Conservation (phyloP, 2,329 filamentous ascomycete species). For the Colletotrichum acutatum region DNA sequence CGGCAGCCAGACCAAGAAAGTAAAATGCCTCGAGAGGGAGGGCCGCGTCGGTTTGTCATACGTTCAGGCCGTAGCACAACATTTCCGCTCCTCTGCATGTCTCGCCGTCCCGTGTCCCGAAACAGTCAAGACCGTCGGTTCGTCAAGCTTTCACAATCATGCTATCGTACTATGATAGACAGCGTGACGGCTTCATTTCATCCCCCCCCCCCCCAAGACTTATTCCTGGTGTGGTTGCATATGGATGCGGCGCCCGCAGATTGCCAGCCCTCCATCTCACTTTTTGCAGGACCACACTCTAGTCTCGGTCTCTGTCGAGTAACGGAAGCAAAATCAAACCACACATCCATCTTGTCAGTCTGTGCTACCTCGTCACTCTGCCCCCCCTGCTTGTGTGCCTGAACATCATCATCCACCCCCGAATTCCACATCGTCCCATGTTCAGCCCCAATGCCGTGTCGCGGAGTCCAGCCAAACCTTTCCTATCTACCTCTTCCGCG, state of each 20-base stretch:
- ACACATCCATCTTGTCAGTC: constrained; percentile 6
- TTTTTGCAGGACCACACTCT: neutral
- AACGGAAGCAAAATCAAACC: neutral
- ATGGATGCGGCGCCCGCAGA: neutral
- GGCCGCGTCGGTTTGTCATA: neutral
- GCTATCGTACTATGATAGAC: neutral
- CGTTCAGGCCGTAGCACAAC: constrained; percentile 3
- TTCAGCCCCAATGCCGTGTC: neutral
- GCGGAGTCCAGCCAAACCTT: neutral
- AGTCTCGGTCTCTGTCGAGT: neutral
- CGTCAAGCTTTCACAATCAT: neutral
- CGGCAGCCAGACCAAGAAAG: neutral
- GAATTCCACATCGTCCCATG: neutral
- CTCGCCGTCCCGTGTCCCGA: neutral
- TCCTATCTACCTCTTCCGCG: neutral
- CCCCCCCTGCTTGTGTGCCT: neutral
- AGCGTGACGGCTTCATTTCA: neutral
- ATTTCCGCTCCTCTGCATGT: neutral
- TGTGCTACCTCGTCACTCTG: neutral
- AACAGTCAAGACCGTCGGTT: neutral
- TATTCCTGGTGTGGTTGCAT: constrained; percentile 8
- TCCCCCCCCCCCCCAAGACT: neutral
- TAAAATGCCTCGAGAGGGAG: neutral
- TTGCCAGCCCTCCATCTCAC: neutral
- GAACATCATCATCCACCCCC: constrained; percentile 1